A percentile compares a stretch with the other conserved stretches of the same genome.
Evolutionary conservation across 345 rosid species (phyloP).

Genomic region (Rhodamnia argentea): DNA sequence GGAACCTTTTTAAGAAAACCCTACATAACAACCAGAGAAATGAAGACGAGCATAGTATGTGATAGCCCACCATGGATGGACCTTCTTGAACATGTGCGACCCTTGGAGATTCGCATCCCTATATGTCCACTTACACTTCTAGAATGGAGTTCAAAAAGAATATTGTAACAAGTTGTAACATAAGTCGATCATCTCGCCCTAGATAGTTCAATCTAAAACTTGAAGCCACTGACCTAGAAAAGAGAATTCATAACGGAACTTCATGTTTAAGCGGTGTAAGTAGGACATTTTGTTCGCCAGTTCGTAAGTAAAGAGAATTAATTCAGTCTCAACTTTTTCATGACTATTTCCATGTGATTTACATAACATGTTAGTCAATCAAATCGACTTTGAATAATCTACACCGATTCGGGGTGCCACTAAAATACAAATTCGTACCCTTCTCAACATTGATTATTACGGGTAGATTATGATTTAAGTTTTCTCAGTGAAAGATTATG

Average conservation of each 20-base stretch:
- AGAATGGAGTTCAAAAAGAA: not conserved
- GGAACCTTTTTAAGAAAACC: not conserved
- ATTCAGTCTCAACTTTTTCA: not conserved
- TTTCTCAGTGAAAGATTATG: not conserved
- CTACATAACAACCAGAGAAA: not conserved
- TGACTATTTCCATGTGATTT: not conserved
- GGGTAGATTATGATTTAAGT: too few relatives aligned
- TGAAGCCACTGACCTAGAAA: not conserved
- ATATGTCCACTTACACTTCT: not conserved
- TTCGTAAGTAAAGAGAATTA: not conserved
- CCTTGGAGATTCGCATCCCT: not conserved
- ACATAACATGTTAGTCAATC: not conserved
- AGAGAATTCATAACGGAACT: not conserved
- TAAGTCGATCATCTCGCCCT: not conserved
- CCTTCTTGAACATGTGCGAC: not conserved
- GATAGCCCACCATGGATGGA: not conserved
- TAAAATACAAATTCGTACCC: not conserved
- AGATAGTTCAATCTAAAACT: not conserved
- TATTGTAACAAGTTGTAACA: not conserved
- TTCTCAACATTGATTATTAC: not conserved
- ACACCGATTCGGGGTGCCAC: not conserved
- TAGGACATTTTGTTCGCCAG: accelerated
- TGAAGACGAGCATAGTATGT: not conserved
- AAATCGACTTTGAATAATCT: not conserved
- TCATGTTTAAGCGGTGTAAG: not conserved